These are phyloP conservation scores for Antrodiella citrinella DNA, from an alignment of 768 basidiomycete species.

Conservation along the genomic window DNA sequence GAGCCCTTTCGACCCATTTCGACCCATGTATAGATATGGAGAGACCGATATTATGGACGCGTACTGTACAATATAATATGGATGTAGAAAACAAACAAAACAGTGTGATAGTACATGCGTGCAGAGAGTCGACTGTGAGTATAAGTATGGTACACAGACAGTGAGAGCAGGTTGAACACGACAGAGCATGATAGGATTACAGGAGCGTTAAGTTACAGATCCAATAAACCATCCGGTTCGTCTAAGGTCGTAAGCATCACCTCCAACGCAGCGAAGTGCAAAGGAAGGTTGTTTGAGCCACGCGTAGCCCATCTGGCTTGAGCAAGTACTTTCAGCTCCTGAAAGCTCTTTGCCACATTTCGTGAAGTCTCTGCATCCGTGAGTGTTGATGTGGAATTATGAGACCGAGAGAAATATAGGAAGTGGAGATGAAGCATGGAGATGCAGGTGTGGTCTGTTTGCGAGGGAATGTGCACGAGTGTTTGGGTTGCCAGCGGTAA, in stretches of 20 bases:
- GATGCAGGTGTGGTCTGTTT: constrained; percentile 34
- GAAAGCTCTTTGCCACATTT: constrained; percentile 62
- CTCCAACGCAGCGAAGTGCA: constrained; percentile 69
- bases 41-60: background rate
- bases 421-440: constrained; percentile 56
- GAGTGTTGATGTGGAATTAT: constrained; percentile 28
- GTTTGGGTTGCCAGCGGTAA: constrained; percentile 51
- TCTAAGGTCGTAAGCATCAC: constrained; percentile 41
- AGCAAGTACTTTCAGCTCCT: constrained; percentile 61
- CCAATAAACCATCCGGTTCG: constrained; percentile 12
- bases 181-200: background rate
- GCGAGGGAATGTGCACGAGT: constrained; percentile 47
- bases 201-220: background rate
- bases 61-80: background rate
- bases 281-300: constrained; percentile 28
- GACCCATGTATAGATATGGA: too few relatives aligned
- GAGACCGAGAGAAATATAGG: constrained; percentile 40
- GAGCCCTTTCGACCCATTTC: too few relatives aligned
- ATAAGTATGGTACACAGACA: background rate
- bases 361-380: constrained; percentile 27
- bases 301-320: constrained; percentile 9
- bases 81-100: background rate
- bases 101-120: background rate
- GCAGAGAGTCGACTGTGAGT: background rate
- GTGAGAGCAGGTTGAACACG: background rate